Base-by-base conservation (phyloP, 352 stramenopile genomes). In the Globisporangium iwayamae region DNA sequence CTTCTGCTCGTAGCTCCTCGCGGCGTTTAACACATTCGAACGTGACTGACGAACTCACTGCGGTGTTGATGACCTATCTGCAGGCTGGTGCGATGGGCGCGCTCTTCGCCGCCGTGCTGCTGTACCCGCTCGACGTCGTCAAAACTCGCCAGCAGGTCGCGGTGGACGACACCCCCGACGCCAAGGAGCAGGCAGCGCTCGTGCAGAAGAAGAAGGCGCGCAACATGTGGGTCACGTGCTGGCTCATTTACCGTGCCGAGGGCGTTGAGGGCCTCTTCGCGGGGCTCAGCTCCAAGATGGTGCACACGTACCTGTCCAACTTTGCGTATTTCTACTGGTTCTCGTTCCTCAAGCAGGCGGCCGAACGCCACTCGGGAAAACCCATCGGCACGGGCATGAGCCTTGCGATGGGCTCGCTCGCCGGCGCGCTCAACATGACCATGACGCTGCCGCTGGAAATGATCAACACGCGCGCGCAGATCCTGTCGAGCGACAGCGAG, bases 261-360 rank as follows among this genome's bases (percentile, higher is more conserved):
- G 82, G 84, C 10, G 41, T 87, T 28, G 70, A 81, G 22, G 84
- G 84, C 1, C 70, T 90, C 54, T 90, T 91, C 60, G 76, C 81
- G 0, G 84, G 84, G 0, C 71, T 91, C 10, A 83, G 79, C 67
- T 90, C 84, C 56, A 93, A 93, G 68, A 73, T 87, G 36, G 74
- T 84, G 62, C 81, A 91, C 71, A 93, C 84, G 39, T 74, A 90
- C 36, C 69, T 81, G 47, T 88, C 82, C 54, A 91, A 89, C 68
- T 93, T 93, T 67, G 83, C 78, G 52, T 93, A 91, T 70, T 93
- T 93, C 60, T 93, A 93, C 70, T 93, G 84, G 79, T 93, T 91
- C 63, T 87, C 84, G 57, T 89, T 89, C 65, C 81, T 93, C 61
- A 91, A 91, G 67, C 71, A 75, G 36, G 71, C 72, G 0, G 74